A percentile compares a stretch with the other conserved stretches of the same genome.
Evolutionary conservation across 805 yeast species (phyloP).

Genomic region (Saccharomyces cerevisiae): DNA sequence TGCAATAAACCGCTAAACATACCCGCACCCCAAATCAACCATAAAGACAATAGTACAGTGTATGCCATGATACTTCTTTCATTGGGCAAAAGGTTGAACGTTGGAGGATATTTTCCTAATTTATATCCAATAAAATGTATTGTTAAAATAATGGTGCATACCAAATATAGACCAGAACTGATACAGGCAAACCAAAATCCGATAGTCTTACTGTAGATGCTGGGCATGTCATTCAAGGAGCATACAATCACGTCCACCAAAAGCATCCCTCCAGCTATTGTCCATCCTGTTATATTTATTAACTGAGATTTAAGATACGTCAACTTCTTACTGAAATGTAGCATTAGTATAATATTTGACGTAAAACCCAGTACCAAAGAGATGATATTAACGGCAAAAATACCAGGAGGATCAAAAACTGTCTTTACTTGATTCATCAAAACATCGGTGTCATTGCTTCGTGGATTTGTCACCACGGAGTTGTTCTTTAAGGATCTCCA

Average conservation of each 20-base stretch:
- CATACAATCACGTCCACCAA: slow-evolving; percentile 33
- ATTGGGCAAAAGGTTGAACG: slow-evolving; percentile 53
- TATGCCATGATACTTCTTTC: slow-evolving; percentile 72
- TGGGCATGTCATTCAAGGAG: slow-evolving; percentile 15
- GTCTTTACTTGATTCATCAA: slow-evolving; percentile 11
- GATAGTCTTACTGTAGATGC: slow-evolving; percentile 33
- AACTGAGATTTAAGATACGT: slow-evolving; percentile 54
- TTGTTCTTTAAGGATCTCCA: slow-evolving; percentile 43
- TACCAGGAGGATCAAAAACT: slow-evolving; percentile 34
- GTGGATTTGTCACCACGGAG: not conserved
- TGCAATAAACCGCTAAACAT: slow-evolving; percentile 40
- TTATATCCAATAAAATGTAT: slow-evolving; percentile 58
- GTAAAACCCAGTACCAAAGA: slow-evolving; percentile 56
- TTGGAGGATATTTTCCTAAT: slow-evolving; percentile 54
- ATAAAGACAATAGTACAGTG: slow-evolving; percentile 52
- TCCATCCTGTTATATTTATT: slow-evolving; percentile 58
- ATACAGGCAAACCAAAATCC: slow-evolving; percentile 77
- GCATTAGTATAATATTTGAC: slow-evolving; percentile 60
- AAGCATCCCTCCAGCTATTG: slow-evolving; percentile 47
- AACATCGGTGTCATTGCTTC: slow-evolving; percentile 1
- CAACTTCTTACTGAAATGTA: slow-evolving; percentile 57
- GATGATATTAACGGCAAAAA: slow-evolving; percentile 50
- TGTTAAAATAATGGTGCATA: slow-evolving; percentile 44
- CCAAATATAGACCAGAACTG: slow-evolving; percentile 53
- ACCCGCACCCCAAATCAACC: slow-evolving; percentile 69